Percentiles rank a stretch among this genome's conserved stretches.
Conservation (phyloP, 164 flowering plant genomes). For the Protea cynaroides region DNA sequence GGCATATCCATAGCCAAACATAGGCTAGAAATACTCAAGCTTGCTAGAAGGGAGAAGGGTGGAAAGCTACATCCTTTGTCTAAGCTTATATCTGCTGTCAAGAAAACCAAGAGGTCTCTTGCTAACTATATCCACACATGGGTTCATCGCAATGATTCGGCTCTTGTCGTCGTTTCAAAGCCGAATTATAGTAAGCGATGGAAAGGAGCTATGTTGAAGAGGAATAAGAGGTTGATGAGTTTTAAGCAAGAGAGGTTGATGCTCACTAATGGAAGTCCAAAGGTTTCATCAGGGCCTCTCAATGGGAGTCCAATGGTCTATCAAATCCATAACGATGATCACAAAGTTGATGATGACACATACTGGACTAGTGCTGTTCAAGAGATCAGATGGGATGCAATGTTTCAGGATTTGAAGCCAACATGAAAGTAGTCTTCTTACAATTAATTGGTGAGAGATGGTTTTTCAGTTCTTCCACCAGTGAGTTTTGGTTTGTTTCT, state of each 20-base stretch:
- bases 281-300: constrained; percentile 12
- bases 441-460: constrained; percentile 15
- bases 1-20: constrained; percentile 82
- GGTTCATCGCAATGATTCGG: constrained; percentile 42
- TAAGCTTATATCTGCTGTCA: constrained; percentile 43
- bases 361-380: constrained; percentile 19
- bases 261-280: constrained; percentile 46
- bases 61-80: constrained; percentile 29
- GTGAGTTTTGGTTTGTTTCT: background rate
- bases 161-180: constrained; percentile 48
- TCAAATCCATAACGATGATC: constrained; percentile 10
- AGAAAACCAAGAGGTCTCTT: constrained; percentile 41
- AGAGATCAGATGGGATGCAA: constrained; percentile 49
- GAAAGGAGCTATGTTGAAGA: constrained; percentile 57
- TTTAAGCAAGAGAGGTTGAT: constrained; percentile 39
- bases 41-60: constrained; percentile 44
- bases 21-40: constrained; percentile 79
- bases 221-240: constrained; percentile 35
- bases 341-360: constrained; percentile 18
- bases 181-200: constrained; percentile 38
- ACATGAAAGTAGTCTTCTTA: constrained; percentile 30
- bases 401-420: constrained; percentile 75
- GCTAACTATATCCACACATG: constrained; percentile 33
- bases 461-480: constrained; percentile 10
- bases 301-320: constrained; percentile 23